Evolutionary conservation across 345 rosid species (phyloP), one percentile per base, ranked within the genome.

Genomic region (Camelina neglecta): DNA sequence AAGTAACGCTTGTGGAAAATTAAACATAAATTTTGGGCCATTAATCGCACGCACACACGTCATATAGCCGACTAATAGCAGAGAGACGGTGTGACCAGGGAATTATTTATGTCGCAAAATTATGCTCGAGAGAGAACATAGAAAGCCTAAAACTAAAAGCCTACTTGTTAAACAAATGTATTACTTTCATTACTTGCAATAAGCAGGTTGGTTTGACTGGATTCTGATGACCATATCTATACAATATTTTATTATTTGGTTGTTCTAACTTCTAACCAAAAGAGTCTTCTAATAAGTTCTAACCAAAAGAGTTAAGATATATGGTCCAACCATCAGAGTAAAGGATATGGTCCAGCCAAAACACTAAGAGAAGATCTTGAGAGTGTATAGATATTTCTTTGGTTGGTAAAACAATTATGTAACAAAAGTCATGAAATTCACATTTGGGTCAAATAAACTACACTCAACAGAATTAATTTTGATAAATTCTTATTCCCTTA

Each of bases 311-410:
- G 18, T 70, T 35, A 39, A 36, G 70, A 62, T 62, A 76, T 76
- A 76, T 76, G 66, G 71, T 75, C 78, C 67, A 74, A 74, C 71
- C 60, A 76, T 47, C 69, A 69, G 16, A 44, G n/a, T 48, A 12
- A 35, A 61, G 70, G 70, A 69, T 69, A 76, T 76, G 65, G 75
- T 74, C 78, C 67, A 67, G 57, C 71, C 60, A 76, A 63, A 76
- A 63, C 45, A 70, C 7, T 20, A 15, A 60, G 11, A 54, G n/a
- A 29, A 71, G 67, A 77, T 77, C 61, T 47, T 56, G 69, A 61
- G 71, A 64, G 67, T 11, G 45, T 54, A 36, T n/a, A 47, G 47
- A 58, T 65, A 65, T 64, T 77, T 71, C 76, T 71, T 59, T 64
- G 80, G 76, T 71, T 64, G 72, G 72, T 77, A 71, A 23, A 71